phyloP scores from a whole-genome alignment of 192 early-diverging fungal species.

The Mortierella antarctica region DNA sequence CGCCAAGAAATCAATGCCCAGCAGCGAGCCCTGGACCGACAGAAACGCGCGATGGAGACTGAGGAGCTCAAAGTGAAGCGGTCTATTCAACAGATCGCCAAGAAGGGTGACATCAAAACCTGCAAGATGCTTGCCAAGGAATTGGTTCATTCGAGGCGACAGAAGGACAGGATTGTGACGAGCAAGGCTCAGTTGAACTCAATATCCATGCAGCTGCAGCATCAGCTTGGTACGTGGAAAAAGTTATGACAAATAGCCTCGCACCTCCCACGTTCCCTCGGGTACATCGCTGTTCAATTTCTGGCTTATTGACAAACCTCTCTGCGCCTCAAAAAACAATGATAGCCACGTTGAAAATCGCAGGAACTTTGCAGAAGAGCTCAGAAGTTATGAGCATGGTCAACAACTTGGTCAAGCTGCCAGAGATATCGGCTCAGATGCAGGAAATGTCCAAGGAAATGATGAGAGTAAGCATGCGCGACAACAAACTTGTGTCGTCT shows the following conservation, averaged over 20 bases:
- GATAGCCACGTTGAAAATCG: conserved; percentile 87
- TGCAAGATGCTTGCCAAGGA: conserved; percentile 87
- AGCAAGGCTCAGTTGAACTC: conserved; percentile 95
- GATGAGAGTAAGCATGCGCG: conserved; percentile 77
- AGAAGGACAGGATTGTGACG: conserved; percentile 84
- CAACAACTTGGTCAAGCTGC: conserved; percentile 87
- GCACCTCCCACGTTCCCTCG: not conserved
- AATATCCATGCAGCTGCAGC: conserved; percentile 88
- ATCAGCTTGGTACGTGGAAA: conserved; percentile 77
- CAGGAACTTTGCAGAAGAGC: conserved; percentile 87
- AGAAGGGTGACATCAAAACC: conserved; percentile 80
- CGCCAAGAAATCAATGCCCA: conserved; percentile 81
- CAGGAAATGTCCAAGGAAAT: conserved; percentile 96
- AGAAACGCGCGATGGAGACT: conserved; percentile 79
- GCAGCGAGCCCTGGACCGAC: conserved; percentile 88
- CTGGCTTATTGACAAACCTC: not conserved
- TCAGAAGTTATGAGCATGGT: conserved; percentile 88
- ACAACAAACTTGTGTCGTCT: too few relatives aligned
- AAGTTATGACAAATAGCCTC: not conserved
- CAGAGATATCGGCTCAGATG: conserved; percentile 85
- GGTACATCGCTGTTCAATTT: not conserved
- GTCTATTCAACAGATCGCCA: conserved; percentile 86
- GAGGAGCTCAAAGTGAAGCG: conserved; percentile 88
- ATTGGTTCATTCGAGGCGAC: conserved; percentile 80
- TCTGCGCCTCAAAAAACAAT: not conserved